Base-by-base conservation (phyloP, 768 basidiomycete genomes). In the Rhizopogon vulgaris region DNA sequence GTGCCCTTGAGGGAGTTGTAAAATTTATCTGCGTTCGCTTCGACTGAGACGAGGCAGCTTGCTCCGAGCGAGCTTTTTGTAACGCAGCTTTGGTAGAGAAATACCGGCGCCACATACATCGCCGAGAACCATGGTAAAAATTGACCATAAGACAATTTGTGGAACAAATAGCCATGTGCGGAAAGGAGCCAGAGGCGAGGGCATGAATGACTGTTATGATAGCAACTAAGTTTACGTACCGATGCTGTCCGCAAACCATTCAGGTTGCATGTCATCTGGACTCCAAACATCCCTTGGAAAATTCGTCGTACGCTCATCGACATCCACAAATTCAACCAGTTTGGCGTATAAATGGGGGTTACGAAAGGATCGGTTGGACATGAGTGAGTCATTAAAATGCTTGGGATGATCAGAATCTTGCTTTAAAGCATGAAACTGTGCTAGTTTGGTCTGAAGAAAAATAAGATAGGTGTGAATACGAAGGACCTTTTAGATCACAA, bases 301-400 rank as follows among this genome's bases (percentile, higher is more conserved):
- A 57, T 91, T 90, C 2, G 86, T 87, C n/a, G 81, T 73, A 14
- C 85, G 80, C 66, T 98, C 95, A 61, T 95, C 85, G 14, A 94
- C 87, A 52, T 88, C 87, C 14, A 96, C 84, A 64, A 94, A 96
- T 63, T 96, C 91, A 56, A 99, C 94, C 2, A 99, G 81, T 60
- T 93, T 93, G 11, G 90, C 76, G 68, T 95, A 96, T n/a, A 98
- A 80, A 62, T 96, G 91, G 0, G 95, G 95, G 62, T 99, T 99
- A 25, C 93, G 84, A 70, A 98, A 99, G 4, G 92, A 85, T 40
- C 91, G 85, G 58, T 89, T 91, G 7, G 85, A 82, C 84, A 97
- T 91, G 38, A 99, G 78, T 1, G 90, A 90, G 67, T 96, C 93
- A 66, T 98, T 99, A 73, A 96, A 97, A 67, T 96, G 94, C 58